Conservation (phyloP, 805 yeast genomes). For the Candida railenensis region DNA sequence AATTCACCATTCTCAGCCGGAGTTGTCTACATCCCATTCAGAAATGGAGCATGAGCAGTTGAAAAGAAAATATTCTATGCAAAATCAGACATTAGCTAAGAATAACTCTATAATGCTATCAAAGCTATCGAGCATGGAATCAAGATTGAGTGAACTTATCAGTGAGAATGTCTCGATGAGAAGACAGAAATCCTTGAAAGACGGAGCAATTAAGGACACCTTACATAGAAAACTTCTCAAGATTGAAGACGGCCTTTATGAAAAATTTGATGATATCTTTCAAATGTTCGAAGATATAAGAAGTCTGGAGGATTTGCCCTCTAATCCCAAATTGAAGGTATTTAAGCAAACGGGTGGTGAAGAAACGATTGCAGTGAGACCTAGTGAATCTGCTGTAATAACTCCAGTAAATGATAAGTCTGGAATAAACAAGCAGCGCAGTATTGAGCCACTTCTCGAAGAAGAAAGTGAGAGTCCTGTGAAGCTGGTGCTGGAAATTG, state of each 20-base stretch:
- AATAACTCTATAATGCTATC: conserved; percentile 53
- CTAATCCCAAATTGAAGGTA: conserved; percentile 16
- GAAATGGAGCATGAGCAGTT: conserved; percentile 15
- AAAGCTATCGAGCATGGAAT: conserved; percentile 53
- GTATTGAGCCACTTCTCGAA: neutral
- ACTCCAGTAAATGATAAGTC: neutral
- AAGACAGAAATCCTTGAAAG: conserved; percentile 28
- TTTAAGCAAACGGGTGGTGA: conserved; percentile 4
- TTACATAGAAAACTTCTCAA: conserved; percentile 35
- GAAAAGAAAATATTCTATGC: conserved; percentile 35
- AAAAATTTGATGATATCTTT: conserved; percentile 45
- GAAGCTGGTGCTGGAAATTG: neutral
- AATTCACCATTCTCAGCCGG: neutral
- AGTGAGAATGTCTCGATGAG: conserved; percentile 49
- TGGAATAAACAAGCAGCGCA: neutral
- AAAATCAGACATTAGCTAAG: conserved; percentile 60
- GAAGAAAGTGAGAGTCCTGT: neutral
- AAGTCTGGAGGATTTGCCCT: conserved; percentile 36
- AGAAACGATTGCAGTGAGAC: neutral
- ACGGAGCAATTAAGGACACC: conserved; percentile 25
- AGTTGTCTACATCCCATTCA: neutral
- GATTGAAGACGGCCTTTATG: conserved; percentile 41
- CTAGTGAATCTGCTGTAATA: no score
- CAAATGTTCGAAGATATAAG: conserved; percentile 42
- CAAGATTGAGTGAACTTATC: conserved; percentile 46